Conservation (phyloP, 306 rosid species). For the Trifolium repens region DNA sequence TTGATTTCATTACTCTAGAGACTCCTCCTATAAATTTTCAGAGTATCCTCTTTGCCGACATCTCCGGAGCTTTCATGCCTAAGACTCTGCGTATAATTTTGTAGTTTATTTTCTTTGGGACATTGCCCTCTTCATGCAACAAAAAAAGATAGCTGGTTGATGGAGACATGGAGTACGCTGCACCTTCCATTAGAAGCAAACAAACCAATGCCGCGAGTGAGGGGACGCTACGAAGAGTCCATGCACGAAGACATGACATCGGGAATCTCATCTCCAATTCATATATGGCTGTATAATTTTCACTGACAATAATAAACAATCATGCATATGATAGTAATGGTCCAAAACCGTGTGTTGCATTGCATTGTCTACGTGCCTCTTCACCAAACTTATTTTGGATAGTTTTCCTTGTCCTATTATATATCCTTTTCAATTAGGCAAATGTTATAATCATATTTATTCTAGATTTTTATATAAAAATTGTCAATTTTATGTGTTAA, state of each 20-base stretch:
- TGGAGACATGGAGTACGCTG: neutral
- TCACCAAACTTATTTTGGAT: neutral
- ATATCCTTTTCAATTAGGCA: neutral
- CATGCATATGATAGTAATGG: neutral
- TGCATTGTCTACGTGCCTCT: constrained; percentile 1
- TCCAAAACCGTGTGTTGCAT: constrained; percentile 22
- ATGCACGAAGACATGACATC: neutral
- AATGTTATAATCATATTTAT: neutral
- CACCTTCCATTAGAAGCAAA: neutral
- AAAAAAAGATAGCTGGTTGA: neutral
- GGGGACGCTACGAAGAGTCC: constrained; percentile 7
- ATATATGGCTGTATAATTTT: neutral
- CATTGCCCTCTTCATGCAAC: too few species aligned
- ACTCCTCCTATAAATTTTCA: too few species aligned
- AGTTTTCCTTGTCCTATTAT: neutral
- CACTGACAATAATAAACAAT: constrained; percentile 10
- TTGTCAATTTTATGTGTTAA: too few species aligned
- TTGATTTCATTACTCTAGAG: too few species aligned
- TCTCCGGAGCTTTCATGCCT: too few species aligned
- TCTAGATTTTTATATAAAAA: too few species aligned
- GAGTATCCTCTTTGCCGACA: too few species aligned
- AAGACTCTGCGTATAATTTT: too few species aligned
- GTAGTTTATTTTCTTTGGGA: too few species aligned
- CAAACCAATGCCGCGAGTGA: neutral
- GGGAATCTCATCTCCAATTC: neutral